Base-by-base conservation (phyloP, 805 yeast genomes). In the Blastobotrys mokoenaii region DNA sequence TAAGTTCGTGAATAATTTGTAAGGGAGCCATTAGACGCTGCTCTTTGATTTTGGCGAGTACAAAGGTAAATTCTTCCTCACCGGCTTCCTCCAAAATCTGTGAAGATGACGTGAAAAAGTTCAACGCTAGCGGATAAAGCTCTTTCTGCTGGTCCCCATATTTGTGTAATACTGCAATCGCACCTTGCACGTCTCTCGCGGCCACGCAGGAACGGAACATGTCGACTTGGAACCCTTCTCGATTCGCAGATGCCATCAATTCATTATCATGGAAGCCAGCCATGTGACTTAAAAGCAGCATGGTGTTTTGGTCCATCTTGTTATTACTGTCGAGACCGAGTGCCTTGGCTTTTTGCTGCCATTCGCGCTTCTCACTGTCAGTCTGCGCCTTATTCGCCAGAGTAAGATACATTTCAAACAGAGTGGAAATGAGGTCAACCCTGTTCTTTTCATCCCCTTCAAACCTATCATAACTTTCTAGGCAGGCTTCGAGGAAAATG, bases 401-500 rank as follows among this genome's bases (percentile, higher is more conserved):
- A 0, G 80, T 70, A 33, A 89, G 64, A 55, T 90, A 93, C 69
- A 86, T 70, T 56, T 90, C 97, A 56, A 80, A 84, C 33, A 90
- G 68, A 0, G 97, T 86, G 2, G 84, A 77, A 45, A 84, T 68
- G 38, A 90, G 71, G 40, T 82, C 94, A 43, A 74, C 74, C 53
- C 80, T 77, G 56, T 90, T 96, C 50, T 74, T 76, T 3, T 63
- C 63, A 43, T 75, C 71, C 0, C 93, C 90, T 44, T 84, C 93
- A 57, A 80, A 84, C 46, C 73, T 73, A 45, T 82, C 88, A 58
- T 84, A 84, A 10, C 84, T 73, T 54, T 82, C 85, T 12, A 88
- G 65, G 55, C 96, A 87, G 0, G 97, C 97, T 60, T 93, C 98
- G 46, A 93, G 63, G 51, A 93, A 93, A 6, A 85, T 84, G 20